These are phyloP conservation scores for Taiozyma sp. DNA, from an alignment of 1,139 yeast species.

Conservation along the genomic window DNA sequence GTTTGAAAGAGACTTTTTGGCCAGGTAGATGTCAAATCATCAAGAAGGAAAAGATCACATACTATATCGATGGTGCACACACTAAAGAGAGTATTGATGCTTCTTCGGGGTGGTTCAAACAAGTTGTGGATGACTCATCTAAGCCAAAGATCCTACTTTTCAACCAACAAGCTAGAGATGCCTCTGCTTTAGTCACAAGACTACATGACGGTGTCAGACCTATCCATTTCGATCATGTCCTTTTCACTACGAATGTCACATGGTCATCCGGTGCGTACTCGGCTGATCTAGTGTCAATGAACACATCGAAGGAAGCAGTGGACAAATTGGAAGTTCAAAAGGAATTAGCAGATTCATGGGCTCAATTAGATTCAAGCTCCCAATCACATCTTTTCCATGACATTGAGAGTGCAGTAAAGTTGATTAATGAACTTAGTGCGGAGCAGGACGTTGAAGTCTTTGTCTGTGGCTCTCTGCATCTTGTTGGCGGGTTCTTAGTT, in stretches of 20 bases:
- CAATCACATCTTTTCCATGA: slow-evolving; percentile 57
- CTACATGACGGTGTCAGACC: slow-evolving; percentile 40
- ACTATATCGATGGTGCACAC: slow-evolving; percentile 96
- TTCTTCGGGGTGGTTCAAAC: slow-evolving; percentile 73
- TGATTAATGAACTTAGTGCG: slow-evolving; percentile 34
- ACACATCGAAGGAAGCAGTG: slow-evolving; percentile 70
- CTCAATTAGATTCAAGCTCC: slow-evolving; percentile 39
- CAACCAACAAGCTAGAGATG: slow-evolving; percentile 93
- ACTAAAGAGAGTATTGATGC: slow-evolving; percentile 81
- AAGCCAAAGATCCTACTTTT: slow-evolving; percentile 52
- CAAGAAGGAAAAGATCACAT: slow-evolving; percentile 44
- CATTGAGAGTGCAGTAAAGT: slow-evolving; percentile 68
- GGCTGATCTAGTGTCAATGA: slow-evolving; percentile 79
- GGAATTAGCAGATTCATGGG: slow-evolving; percentile 67
- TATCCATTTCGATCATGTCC: slow-evolving; percentile 59
- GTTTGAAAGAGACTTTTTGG: slow-evolving; percentile 73
- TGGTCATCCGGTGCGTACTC: slow-evolving; percentile 81
- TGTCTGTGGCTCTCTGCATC: slow-evolving; percentile 90
- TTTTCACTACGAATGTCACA: slow-evolving; percentile 89
- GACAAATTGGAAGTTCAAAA: slow-evolving; percentile 81
- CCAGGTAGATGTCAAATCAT: slow-evolving; percentile 91
- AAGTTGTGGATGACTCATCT: slow-evolving; percentile 8
- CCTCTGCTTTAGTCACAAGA: slow-evolving; percentile 52
- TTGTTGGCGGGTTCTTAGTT: slow-evolving; percentile 90
- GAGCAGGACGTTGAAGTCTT: slow-evolving; percentile 55